Conservation (phyloP, 306 rosid species). For the Alnus rubra region DNA sequence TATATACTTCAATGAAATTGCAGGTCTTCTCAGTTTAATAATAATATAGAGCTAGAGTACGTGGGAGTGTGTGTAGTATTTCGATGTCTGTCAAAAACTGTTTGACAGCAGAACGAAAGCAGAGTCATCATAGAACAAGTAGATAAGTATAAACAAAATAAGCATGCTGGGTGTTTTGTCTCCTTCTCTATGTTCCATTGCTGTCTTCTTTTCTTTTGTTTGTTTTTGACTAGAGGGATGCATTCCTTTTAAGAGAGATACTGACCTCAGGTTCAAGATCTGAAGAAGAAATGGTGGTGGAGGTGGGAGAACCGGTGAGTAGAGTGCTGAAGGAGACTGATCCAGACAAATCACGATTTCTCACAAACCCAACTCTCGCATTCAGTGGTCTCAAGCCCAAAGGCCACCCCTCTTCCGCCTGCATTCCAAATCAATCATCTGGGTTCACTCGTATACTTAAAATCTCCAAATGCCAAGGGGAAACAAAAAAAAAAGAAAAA, state of each 20-base stretch:
- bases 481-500: not conserved
- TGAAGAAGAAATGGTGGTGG: conserved; percentile 50
- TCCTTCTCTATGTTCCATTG: too few species aligned
- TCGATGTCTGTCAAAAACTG: not conserved
- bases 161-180: not conserved
- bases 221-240: not conserved
- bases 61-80: too few species aligned
- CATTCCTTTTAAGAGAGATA: not conserved
- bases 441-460: conserved; percentile 4
- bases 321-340: conserved; percentile 76
- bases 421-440: conserved; percentile 16
- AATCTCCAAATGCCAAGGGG: not conserved
- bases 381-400: conserved; percentile 71
- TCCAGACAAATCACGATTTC: conserved; percentile 53
- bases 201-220: not conserved
- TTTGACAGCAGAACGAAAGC: not conserved
- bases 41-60: not conserved
- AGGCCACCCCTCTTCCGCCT: conserved; percentile 87
- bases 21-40: not conserved
- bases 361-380: conserved; percentile 56
- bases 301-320: conserved; percentile 53
- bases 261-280: conserved; percentile 68
- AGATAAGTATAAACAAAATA: not conserved
- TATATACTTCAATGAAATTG: not conserved
- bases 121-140: not conserved